These are phyloP conservation scores for Zea luxurians DNA, from an alignment of 176 grass and related monocot species.

Conservation along the genomic window DNA sequence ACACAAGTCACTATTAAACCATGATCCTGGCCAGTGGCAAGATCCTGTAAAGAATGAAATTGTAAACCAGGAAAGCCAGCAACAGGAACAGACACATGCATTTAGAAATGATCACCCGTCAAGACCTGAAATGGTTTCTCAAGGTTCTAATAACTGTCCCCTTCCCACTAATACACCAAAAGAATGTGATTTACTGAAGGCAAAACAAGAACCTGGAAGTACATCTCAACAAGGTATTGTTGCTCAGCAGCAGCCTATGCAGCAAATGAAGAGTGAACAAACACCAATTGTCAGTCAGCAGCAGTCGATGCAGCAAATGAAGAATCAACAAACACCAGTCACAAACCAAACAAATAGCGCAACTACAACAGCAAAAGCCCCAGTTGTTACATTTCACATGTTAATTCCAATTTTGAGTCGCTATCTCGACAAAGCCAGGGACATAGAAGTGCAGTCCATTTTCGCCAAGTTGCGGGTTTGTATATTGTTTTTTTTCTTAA, in stretches of 20 bases:
- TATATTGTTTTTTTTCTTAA: conserved; percentile 34
- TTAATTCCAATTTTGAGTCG: conserved; percentile 89
- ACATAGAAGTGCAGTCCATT: conserved; percentile 83
- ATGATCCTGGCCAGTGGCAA: conserved; percentile 52
- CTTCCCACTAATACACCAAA: conserved; percentile 33
- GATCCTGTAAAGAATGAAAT: conserved; percentile 45
- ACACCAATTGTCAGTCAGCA: conserved; percentile 43
- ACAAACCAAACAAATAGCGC: conserved; percentile 56
- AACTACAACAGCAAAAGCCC: conserved; percentile 48
- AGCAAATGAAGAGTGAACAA: conserved; percentile 62
- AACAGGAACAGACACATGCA: conserved; percentile 48
- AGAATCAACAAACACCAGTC: conserved; percentile 56
- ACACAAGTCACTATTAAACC: conserved; percentile 51
- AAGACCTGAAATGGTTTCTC: conserved; percentile 40
- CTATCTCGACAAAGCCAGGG: conserved; percentile 82
- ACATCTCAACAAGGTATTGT: conserved; percentile 53
- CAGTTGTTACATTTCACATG: conserved; percentile 90
- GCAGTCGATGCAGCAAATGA: conserved; percentile 54
- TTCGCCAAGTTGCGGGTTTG: conserved; percentile 84
- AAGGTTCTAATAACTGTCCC: conserved; percentile 32
- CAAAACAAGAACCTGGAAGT: conserved; percentile 52
- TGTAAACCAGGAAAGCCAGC: conserved; percentile 56
- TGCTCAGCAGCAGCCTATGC: conserved; percentile 48
- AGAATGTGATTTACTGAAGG: conserved; percentile 37
- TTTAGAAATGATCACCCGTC: conserved; percentile 42